Evolutionary conservation across 2,329 filamentous ascomycete species (phyloP).

Genomic region (Metarhizium rileyi): DNA sequence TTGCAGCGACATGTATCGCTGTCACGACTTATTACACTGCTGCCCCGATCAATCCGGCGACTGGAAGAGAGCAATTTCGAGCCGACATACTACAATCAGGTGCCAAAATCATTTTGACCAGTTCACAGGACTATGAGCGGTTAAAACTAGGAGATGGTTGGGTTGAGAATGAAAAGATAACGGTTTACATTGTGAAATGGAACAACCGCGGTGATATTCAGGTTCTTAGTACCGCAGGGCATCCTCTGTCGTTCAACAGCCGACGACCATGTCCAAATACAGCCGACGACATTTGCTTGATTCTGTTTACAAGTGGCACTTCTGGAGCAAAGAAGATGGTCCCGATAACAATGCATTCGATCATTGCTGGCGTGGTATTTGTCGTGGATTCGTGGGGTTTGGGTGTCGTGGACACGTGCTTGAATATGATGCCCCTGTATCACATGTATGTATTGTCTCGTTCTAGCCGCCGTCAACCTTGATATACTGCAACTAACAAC

Average conservation of each 20-base stretch:
- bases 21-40: constrained; percentile 40
- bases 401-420: constrained; percentile 34
- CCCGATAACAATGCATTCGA: constrained; percentile 39
- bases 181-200: constrained; percentile 29
- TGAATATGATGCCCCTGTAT: constrained; percentile 52
- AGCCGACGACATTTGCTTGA: constrained; percentile 36
- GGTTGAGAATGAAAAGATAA: constrained; percentile 23
- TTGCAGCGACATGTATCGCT: constrained; percentile 40
- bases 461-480: background rate
- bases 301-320: constrained; percentile 49
- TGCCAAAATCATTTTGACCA: constrained; percentile 36
- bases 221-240: constrained; percentile 13
- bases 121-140: constrained; percentile 27
- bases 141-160: constrained; percentile 25
- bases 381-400: constrained; percentile 46
- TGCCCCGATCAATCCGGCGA: constrained; percentile 40
- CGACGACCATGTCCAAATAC: constrained; percentile 24
- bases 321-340: constrained; percentile 50
- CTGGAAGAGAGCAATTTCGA: constrained; percentile 38
- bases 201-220: constrained; percentile 26
- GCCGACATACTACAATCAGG: constrained; percentile 38
- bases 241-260: constrained; percentile 1
- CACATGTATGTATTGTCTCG: constrained; percentile 35
- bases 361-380: constrained; percentile 39
- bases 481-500: background rate